Evolutionary conservation across 352 stramenopile species (phyloP), one percentile per base, ranked within the genome.

Genomic region (Globisporangium nagaii): DNA sequence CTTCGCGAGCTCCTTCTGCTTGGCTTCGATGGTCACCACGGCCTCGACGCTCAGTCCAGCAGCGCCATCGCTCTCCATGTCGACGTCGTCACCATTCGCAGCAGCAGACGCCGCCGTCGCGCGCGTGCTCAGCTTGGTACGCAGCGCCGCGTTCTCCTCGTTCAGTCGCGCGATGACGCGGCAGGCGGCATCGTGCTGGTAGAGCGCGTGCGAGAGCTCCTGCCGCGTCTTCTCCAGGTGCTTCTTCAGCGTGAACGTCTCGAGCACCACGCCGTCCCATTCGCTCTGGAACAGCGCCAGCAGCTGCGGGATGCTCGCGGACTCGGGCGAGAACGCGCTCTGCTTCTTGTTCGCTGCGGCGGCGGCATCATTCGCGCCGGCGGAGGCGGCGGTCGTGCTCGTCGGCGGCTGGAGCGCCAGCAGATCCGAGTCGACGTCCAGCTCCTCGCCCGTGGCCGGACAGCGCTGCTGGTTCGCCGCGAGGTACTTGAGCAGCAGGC

Each of bases 141-240:
- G 75, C 17, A 89, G 65, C 36, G 74, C 52, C 15, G 72, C 69
- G 58, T 86, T 86, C 45, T 91, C 96, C 27, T 72, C 73, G 43
- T 90, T 88, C 8, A 98, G 58, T 15, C 96, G 75, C 22, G 96
- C 94, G 58, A 98, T 96, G 22, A 98, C 96, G 56, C 94, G 83
- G 48, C 96, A 96, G 9, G 94, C 94, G 7, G 96, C 96, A 72
- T 98, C 96, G 66, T 98, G 95, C 75, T 98, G 94, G 75, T 98
- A 98, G 49, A 98, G 70, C 17, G 96, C 93, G 47, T 96, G 88
- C 47, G 79, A 94, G 7, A 98, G 76, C 67, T 98, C 96, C 53
- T 93, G 77, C 3, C 93, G 86, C n/a, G 95, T 98, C 57, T 97
- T 92, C 67, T 98, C 86, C 24, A 98, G 58, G 53, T 96, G 85